These are phyloP conservation scores for Hypoxylon lienhwacheense DNA, from an alignment of 495 filamentous ascomycete genomes.

Conservation along the genomic window DNA sequence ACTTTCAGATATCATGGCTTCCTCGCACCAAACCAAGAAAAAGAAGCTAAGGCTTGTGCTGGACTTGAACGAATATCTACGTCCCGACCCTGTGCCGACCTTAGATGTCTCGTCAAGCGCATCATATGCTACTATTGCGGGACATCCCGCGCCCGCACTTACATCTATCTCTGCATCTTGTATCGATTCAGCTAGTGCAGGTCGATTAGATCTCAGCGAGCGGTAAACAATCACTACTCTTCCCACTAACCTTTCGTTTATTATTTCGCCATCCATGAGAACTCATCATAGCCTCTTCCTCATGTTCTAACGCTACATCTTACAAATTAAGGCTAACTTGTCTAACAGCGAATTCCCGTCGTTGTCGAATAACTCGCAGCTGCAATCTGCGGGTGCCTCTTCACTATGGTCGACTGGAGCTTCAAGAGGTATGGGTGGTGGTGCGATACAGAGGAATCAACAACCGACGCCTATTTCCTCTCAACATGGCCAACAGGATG, in stretches of 20 bases:
- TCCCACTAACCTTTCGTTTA: background rate
- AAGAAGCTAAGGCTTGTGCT: constrained; percentile 8
- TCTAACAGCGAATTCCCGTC: constrained; percentile 77
- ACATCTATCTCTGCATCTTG: no score
- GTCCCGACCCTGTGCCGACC: background rate
- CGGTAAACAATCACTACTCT: constrained; percentile 13
- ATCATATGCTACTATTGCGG: constrained; percentile 15
- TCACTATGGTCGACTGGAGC: constrained; percentile 64
- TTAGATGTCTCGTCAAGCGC: background rate
- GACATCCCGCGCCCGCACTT: background rate
- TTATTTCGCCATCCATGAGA: background rate
- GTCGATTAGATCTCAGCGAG: no score
- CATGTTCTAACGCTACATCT: constrained; percentile 1
- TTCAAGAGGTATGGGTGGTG: constrained; percentile 51
- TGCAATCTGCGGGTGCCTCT: constrained; percentile 51
- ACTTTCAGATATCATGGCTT: background rate
- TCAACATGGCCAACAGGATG: constrained; percentile 61
- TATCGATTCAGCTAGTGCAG: no score
- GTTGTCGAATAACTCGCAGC: constrained; percentile 67
- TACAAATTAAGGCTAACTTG: constrained; percentile 21
- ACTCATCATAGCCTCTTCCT: background rate
- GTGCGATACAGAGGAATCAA: constrained; percentile 68
- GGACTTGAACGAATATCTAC: background rate
- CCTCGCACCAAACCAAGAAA: background rate
- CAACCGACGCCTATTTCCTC: constrained; percentile 57